Conservation (phyloP, 257 asterid genomes). For the Nicotiana knightiana region DNA sequence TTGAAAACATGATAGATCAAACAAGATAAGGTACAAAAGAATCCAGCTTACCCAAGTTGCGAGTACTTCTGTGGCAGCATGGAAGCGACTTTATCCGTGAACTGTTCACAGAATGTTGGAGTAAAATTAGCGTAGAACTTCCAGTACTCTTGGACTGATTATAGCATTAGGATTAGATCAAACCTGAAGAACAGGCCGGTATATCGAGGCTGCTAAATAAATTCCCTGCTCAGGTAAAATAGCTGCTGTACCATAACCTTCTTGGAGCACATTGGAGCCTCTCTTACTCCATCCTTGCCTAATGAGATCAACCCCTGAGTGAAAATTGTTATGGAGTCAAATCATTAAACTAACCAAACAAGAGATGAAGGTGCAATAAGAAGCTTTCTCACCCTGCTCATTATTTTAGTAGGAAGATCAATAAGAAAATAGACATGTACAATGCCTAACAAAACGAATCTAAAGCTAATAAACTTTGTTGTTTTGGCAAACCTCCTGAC, state of each 20-base stretch:
- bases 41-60: constrained; percentile 78
- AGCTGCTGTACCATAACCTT: constrained; percentile 94
- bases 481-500: constrained; percentile 13
- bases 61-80: constrained; percentile 92
- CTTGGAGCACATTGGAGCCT: constrained; percentile 82
- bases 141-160: background rate
- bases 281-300: constrained; percentile 92
- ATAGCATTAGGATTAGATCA: constrained; percentile 5
- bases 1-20: background rate
- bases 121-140: background rate
- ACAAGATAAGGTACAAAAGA: background rate
- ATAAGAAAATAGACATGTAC: background rate
- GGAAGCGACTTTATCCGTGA: constrained; percentile 85
- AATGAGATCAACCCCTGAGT: constrained; percentile 58
- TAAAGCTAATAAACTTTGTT: background rate
- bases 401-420: background rate
- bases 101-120: constrained; percentile 46
- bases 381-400: background rate
- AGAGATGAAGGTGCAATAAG: constrained; percentile 7
- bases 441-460: background rate
- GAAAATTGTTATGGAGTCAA: constrained; percentile 8
- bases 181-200: constrained; percentile 97
- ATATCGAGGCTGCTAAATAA: constrained; percentile 90
- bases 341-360: background rate
- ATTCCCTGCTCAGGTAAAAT: constrained; percentile 96